phyloP scores from a whole-genome alignment of 176 grass and related monocot species.

The Musa beccarii region DNA sequence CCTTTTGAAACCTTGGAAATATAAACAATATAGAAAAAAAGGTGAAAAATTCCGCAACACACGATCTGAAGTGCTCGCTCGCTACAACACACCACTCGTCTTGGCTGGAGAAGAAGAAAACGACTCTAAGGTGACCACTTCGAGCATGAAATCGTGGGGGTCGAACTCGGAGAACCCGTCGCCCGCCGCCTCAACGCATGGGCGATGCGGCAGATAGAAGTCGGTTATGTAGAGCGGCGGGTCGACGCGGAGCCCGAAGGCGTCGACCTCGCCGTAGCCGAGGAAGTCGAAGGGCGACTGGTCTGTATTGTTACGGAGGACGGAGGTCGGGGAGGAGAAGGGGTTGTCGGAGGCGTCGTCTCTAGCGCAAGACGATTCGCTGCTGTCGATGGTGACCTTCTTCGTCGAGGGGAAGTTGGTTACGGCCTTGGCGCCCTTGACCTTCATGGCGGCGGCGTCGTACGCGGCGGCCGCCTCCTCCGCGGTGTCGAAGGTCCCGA shows the following conservation, averaged over 20 bases:
- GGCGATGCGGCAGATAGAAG: conserved; percentile 28
- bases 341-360: neutral
- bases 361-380: neutral
- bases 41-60: neutral
- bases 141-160: conserved; percentile 13
- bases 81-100: neutral
- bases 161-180: conserved; percentile 34
- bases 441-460: conserved; percentile 12
- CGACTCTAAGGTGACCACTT: neutral
- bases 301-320: conserved; percentile 9
- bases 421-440: conserved; percentile 15
- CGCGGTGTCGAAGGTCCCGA: conserved; percentile 30
- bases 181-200: conserved; percentile 37
- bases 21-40: neutral
- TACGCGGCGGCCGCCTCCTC: conserved; percentile 50
- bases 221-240: conserved; percentile 22
- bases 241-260: neutral
- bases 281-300: neutral
- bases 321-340: conserved; percentile 21
- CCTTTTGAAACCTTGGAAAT: neutral
- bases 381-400: neutral
- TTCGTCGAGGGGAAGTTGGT: conserved; percentile 4
- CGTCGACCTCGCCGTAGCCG: conserved; percentile 12
- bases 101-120: neutral
- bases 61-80: neutral